Evolutionary conservation across 805 yeast genomes (phyloP), one percentile per base, ranked within the genome.

Genomic region (Candida vaughaniae): DNA sequence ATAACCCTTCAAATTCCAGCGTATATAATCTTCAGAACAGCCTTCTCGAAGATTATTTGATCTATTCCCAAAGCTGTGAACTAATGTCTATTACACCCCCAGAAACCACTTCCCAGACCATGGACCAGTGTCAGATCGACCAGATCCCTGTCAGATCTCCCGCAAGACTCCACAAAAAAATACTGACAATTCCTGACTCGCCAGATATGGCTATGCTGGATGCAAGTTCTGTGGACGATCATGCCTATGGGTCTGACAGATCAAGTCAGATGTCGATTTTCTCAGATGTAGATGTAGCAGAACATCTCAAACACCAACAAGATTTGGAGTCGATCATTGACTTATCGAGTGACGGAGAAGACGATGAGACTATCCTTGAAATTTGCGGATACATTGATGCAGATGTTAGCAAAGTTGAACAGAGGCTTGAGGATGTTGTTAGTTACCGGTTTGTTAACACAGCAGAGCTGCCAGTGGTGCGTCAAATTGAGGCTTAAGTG

Each of bases 181-280:
- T 31, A 9, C 15, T 10, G 10, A 10, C 23, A 7, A 29, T 31
- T 12, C 38, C 39, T 18, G 35, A 40, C 4, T 42, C 54, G 3
- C 53, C 52, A 28, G 41, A 38, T 18, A 27, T 39, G 31, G 29
- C 39, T 8, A 19, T 42, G 29, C 58, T 53, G 54, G 58, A 51
- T 19, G 19, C 51, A 5, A 47, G 56, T 29, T 49, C 54, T 5
- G 33, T 41, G 17, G 56, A 53, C 15, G 35, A 41, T 23, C 38
- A 35, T n/a, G 29, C 31, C 31, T 46, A 50, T 38, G 35, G 44
- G 3, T 47, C 53, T 10, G 46, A 41, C 18, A 29, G 42, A 25
- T 36, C 53, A 11, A 39, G 42, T 22, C 41, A 40, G 4, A 49
- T 46, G 10, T 52, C 56, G 6, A 46, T 52, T 8, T 52, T 52